Evolutionary conservation across 805 yeast species (phyloP).

Genomic region (Sugiyamaella smithiae): DNA sequence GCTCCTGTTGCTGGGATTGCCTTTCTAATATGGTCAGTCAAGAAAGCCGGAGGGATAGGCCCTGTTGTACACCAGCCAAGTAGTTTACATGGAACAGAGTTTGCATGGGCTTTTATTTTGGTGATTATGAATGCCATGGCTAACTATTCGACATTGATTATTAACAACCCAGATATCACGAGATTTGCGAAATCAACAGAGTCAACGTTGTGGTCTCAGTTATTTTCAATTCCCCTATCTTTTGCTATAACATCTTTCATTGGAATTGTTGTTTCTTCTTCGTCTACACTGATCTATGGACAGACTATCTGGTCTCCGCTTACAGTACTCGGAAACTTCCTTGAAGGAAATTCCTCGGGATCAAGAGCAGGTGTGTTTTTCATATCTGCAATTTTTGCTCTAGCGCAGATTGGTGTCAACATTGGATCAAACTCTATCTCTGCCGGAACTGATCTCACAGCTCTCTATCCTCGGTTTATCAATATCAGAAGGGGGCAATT

Average conservation of each 20-base stretch:
- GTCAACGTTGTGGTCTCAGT: slow-evolving; percentile 55
- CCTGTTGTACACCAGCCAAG: slow-evolving; percentile 59
- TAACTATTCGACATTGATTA: slow-evolving; percentile 83
- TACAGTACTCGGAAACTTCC: slow-evolving; percentile 66
- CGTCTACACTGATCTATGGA: slow-evolving; percentile 65
- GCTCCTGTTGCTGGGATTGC: slow-evolving; percentile 84
- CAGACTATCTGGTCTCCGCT: slow-evolving; percentile 81
- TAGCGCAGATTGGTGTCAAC: slow-evolving; percentile 78
- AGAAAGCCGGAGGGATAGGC: slow-evolving; percentile 77
- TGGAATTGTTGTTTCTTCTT: slow-evolving; percentile 81
- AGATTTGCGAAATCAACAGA: slow-evolving; percentile 65
- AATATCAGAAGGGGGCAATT: slow-evolving; percentile 76
- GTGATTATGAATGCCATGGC: slow-evolving; percentile 76
- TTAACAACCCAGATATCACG: slow-evolving; percentile 89
- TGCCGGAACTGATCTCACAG: slow-evolving; percentile 55
- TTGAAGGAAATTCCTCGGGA: slow-evolving; percentile 45
- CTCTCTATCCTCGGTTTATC: slow-evolving; percentile 44
- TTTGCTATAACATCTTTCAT: slow-evolving; percentile 79
- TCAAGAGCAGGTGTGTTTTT: slow-evolving; percentile 79
- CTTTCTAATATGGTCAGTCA: slow-evolving; percentile 79
- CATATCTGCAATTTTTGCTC: slow-evolving; percentile 63
- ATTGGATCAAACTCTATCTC: slow-evolving; percentile 52
- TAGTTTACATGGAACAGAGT: slow-evolving; percentile 52
- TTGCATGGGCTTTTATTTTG: slow-evolving; percentile 76
- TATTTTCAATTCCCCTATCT: slow-evolving; percentile 66